phyloP scores from a whole-genome alignment of 495 filamentous ascomycete species.

The Geoglossum glabrum region DNA sequence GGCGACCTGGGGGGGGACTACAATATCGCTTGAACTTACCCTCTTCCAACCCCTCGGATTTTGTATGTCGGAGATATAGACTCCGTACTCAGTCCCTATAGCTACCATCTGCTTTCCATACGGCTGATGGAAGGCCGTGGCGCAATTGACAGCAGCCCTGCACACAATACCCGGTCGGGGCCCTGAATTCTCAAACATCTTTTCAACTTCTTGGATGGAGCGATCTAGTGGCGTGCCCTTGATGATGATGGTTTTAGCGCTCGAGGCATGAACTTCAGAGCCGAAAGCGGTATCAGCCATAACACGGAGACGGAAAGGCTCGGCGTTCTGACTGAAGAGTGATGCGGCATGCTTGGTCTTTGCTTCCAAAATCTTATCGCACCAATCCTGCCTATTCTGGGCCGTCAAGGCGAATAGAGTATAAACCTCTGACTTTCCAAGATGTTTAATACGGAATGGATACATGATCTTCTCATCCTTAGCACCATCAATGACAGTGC shows the following conservation, averaged over 20 bases:
- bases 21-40: conserved; percentile 24
- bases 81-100: conserved; percentile 85
- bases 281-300: conserved; percentile 84
- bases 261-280: conserved; percentile 41
- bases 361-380: conserved; percentile 76
- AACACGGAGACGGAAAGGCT: conserved; percentile 82
- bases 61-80: conserved; percentile 66
- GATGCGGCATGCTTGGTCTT: conserved; percentile 84
- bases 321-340: conserved; percentile 78
- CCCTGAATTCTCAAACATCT: conserved; percentile 39
- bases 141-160: conserved; percentile 72
- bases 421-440: conserved; percentile 68
- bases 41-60: conserved; percentile 79
- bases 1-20: background rate
- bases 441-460: conserved; percentile 89
- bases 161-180: conserved; percentile 57
- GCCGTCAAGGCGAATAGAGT: conserved; percentile 65
- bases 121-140: conserved; percentile 64
- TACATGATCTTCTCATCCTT: conserved; percentile 71
- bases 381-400: conserved; percentile 69
- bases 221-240: conserved; percentile 80
- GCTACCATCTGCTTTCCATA: conserved; percentile 76
- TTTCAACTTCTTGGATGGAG: conserved; percentile 75
- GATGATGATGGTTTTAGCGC: conserved; percentile 41
- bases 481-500: conserved; percentile 30